Evolutionary conservation across 2,329 filamentous ascomycete species (phyloP).

Genomic region (Alternaria incomplexa): DNA sequence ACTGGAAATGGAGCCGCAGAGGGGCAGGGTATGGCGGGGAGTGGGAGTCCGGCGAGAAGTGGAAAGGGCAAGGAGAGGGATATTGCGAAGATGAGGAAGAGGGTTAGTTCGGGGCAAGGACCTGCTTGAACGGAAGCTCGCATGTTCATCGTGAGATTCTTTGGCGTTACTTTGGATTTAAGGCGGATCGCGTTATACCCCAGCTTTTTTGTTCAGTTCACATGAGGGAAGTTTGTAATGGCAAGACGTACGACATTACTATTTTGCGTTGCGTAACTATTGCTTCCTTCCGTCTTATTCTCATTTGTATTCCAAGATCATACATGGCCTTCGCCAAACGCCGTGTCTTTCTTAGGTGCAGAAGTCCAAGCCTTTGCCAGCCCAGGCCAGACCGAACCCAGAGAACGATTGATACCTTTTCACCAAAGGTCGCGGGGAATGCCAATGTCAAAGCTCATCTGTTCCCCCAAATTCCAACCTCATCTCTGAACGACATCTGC

Average conservation of each 20-base stretch:
- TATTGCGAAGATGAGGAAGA: conserved; percentile 17
- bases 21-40: neutral
- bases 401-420: neutral
- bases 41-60: conserved; percentile 20
- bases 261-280: neutral
- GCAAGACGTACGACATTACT: neutral
- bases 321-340: neutral
- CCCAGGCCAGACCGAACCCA: neutral
- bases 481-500: neutral
- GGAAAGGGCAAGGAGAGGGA: conserved; percentile 24
- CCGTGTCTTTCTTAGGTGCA: neutral
- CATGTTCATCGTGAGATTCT: neutral
- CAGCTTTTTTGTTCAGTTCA: neutral
- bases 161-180: neutral
- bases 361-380: neutral
- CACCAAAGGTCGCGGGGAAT: neutral
- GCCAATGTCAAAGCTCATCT: neutral
- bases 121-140: neutral
- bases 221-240: fast-evolving
- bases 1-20: conserved; percentile 18
- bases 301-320: neutral
- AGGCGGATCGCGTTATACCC: conserved; percentile 16
- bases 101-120: conserved; percentile 11
- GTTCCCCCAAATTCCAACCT: neutral
- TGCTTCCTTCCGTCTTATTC: neutral